These are phyloP conservation scores for Mycena latifolia DNA, from an alignment of 768 basidiomycete species.

Conservation along the genomic window DNA sequence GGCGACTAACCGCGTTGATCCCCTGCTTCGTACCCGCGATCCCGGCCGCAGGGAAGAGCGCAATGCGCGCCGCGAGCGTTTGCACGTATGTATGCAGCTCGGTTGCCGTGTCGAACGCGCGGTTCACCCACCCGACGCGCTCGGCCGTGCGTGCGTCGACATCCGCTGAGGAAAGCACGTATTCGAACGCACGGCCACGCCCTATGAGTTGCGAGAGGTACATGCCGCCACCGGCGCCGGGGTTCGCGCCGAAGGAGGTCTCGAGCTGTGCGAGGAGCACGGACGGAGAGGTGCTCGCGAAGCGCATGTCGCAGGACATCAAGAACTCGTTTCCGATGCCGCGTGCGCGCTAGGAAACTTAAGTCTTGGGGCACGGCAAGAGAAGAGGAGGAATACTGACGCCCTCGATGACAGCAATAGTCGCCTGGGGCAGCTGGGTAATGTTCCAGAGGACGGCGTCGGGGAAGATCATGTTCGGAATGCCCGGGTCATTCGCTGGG, in stretches of 20 bases:
- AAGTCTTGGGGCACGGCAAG: neutral
- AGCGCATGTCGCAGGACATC: too few relatives aligned
- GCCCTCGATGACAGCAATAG: constrained; percentile 28
- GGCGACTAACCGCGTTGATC: constrained; percentile 19
- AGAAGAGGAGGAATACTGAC: neutral
- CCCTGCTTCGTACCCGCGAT: constrained; percentile 15
- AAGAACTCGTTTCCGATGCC: constrained; percentile 29
- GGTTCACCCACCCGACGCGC: constrained; percentile 22
- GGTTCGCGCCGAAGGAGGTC: constrained; percentile 22
- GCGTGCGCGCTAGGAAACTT: constrained; percentile 18
- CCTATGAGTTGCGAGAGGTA: constrained; percentile 21
- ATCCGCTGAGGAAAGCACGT: constrained; percentile 22
- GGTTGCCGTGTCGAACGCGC: constrained; percentile 3
- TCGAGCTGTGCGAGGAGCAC: constrained; percentile 19
- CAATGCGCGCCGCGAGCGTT: constrained; percentile 19
- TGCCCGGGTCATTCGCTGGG: constrained; percentile 2
- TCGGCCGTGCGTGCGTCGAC: too few relatives aligned
- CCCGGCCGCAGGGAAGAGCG: constrained; percentile 21
- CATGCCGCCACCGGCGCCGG: constrained; percentile 21
- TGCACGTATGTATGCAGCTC: constrained; percentile 10
- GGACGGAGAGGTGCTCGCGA: constrained; percentile 18
- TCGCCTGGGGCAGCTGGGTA: constrained; percentile 26
- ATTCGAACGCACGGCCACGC: constrained; percentile 20
- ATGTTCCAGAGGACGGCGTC: constrained; percentile 27
- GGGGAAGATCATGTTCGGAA: constrained; percentile 26